phyloP scores from a whole-genome alignment of 2,329 filamentous ascomycete genomes.

The Xylaria sp. region DNA sequence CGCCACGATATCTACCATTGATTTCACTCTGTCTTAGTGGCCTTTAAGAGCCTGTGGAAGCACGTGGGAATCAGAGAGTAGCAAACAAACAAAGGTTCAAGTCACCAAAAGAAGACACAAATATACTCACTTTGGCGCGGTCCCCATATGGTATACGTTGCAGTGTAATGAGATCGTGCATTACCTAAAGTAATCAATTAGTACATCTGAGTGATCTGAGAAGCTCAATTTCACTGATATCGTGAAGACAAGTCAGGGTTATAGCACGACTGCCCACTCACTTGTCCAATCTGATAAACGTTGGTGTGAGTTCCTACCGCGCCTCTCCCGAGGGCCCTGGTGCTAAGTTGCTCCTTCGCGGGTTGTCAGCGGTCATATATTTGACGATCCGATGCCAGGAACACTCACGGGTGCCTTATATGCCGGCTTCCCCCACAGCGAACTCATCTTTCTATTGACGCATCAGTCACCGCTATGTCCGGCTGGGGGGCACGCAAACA shows the following conservation, averaged over 20 bases:
- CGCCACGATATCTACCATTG: no score
- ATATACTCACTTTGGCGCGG: background rate
- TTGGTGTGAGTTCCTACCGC: constrained; percentile 1
- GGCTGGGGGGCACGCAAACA: background rate
- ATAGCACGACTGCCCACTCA: background rate
- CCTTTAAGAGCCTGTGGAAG: background rate
- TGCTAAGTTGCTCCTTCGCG: constrained; percentile 9
- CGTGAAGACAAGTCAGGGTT: background rate
- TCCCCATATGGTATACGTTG: accelerated
- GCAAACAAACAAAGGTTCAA: no score
- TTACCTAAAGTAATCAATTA: constrained; percentile 5
- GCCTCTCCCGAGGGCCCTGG: accelerated
- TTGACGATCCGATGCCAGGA: background rate
- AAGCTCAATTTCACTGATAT: background rate
- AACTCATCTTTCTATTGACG: constrained; percentile 1
- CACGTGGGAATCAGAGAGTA: no score
- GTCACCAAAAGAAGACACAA: no score
- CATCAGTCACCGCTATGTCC: background rate
- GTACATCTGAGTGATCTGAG: background rate
- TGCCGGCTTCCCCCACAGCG: background rate
- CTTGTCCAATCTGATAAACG: constrained; percentile 21
- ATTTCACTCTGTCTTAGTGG: background rate
- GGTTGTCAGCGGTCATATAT: background rate
- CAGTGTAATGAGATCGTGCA: constrained; percentile 20
- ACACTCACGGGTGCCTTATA: constrained; percentile 21